Base-by-base conservation (phyloP, 2,329 filamentous ascomycete species). In the Pseudocercospora cruenta region DNA sequence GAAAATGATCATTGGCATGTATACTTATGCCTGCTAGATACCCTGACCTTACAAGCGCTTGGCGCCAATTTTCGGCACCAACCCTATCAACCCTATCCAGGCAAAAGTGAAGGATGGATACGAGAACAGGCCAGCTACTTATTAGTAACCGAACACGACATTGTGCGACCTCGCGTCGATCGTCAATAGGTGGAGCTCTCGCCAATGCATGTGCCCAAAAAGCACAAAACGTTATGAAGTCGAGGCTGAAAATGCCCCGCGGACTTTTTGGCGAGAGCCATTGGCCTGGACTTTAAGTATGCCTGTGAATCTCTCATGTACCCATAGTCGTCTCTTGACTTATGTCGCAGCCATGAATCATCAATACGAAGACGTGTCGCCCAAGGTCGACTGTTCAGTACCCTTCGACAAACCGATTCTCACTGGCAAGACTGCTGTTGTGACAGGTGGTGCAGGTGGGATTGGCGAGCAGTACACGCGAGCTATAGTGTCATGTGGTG, bases 391-490 rank as follows among this genome's bases (percentile, higher is more conserved):
- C 36, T 22, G 33, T 24, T 28, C 57, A 21, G 39, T 14, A 28
- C 36, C 71, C 12, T 76, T 78, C 6, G 79, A 83, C 67, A 64
- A 67, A 19, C 72, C 71, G 45, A 75, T 78, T 49, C 67, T 82
- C 7, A 73, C 71, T 3, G 81, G 79, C 22, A 84, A 83, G 69
- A 81, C 79, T 0, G 80, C 82, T 22, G 77, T 84, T 14, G 77
- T 83, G 14, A 84, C 82, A 1, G 81, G 82, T 21, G 82, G 82
- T 6, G 81, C 75, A 19, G 77, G 73, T 69, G 77, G 76, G 51
- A 75, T 78, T 63, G 76, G 76, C 21, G 74, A 76, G 60, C 72
- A 72, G 53, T 73, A 72, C 53, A 72, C 75, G 12, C 70, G 75
- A 5, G 60, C 69, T 24, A 74, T 76, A 60, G 74, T 72, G 51